phyloP scores from a whole-genome alignment of 345 rosid species.

The Brassica rapa region DNA sequence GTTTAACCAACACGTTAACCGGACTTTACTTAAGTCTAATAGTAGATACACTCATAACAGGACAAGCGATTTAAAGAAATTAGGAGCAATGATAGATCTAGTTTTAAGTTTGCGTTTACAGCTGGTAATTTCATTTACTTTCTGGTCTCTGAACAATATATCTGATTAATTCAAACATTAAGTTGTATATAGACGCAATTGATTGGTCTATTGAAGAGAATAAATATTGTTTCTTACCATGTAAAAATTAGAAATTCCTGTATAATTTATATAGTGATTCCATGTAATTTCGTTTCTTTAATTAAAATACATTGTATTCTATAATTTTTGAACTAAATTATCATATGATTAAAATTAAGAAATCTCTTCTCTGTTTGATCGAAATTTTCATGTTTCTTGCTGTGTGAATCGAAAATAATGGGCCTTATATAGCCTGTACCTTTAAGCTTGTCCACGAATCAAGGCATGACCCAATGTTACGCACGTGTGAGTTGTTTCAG shows the following conservation, averaged over 20 bases:
- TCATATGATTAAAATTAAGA: background rate
- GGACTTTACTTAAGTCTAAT: too few relatives aligned
- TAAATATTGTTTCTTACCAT: slow-evolving; percentile 9
- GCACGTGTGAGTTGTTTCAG: background rate
- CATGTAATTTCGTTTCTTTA: slow-evolving; percentile 2
- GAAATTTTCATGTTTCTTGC: background rate
- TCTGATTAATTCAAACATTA: background rate
- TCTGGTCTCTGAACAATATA: slow-evolving; percentile 42
- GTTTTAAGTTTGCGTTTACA: background rate
- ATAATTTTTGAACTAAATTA: background rate
- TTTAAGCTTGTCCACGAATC: background rate
- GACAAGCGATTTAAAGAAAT: background rate
- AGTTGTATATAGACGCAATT: slow-evolving; percentile 9
- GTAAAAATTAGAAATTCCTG: background rate
- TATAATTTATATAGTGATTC: background rate
- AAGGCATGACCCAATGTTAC: background rate
- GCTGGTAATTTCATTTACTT: slow-evolving; percentile 35
- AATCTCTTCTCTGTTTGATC: background rate
- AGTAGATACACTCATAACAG: background rate
- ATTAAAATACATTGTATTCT: background rate
- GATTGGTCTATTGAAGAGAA: slow-evolving; percentile 18
- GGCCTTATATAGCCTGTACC: background rate
- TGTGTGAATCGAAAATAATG: background rate
- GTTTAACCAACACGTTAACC: too few relatives aligned
- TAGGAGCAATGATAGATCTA: background rate